Percentiles rank a stretch among this genome's conserved stretches.
Evolutionary conservation across 164 flowering plant species (phyloP).

Genomic region (Malania oleifera): DNA sequence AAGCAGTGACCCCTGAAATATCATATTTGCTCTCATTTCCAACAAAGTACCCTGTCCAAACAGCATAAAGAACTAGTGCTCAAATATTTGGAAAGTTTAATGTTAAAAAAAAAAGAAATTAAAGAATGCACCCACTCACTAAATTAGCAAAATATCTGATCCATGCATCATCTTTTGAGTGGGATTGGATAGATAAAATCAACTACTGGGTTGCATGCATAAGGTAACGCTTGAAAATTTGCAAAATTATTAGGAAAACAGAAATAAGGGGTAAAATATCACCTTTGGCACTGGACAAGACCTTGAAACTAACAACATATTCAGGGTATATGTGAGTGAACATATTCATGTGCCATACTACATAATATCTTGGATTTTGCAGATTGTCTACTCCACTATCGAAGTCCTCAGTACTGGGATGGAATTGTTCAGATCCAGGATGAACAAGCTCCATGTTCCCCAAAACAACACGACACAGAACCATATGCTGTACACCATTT

Average conservation of each 20-base stretch:
- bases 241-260: conserved; percentile 4
- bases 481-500: conserved; percentile 69
- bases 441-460: conserved; percentile 81
- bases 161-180: conserved; percentile 1
- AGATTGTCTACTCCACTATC: conserved; percentile 89
- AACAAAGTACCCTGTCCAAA: conserved; percentile 31
- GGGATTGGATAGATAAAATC: conserved; percentile 3
- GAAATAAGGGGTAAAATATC: conserved; percentile 21
- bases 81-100: conserved; percentile 9
- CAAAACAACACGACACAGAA: conserved; percentile 86
- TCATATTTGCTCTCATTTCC: conserved; percentile 33
- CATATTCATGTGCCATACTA: conserved; percentile 77
- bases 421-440: conserved; percentile 60
- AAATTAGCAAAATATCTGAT: conserved; percentile 5
- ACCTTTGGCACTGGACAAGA: conserved; percentile 58
- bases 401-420: conserved; percentile 62
- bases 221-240: too few relatives aligned
- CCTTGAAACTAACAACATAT: conserved; percentile 79
- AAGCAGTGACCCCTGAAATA: conserved; percentile 36
- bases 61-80: conserved; percentile 14
- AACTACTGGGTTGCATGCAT: too few relatives aligned
- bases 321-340: conserved; percentile 83
- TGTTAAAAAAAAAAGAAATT: background rate
- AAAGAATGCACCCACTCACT: conserved; percentile 13
- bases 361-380: conserved; percentile 48